Percentiles rank a stretch among this genome's conserved stretches.
phyloP scores from a whole-genome alignment of 108 stramenopile species.

The Skeletonema costatum region DNA sequence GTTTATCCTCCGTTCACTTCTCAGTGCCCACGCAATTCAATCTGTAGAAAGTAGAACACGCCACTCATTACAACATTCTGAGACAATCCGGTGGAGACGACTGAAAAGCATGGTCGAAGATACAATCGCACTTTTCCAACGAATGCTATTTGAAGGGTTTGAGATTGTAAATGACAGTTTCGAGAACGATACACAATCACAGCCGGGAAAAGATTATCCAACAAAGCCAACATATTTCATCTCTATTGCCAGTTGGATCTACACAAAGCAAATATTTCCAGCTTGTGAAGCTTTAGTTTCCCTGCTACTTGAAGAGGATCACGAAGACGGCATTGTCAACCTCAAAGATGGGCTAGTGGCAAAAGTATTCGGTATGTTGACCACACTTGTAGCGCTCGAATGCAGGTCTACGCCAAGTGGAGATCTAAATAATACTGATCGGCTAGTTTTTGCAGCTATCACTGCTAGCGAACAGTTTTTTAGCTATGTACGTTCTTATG shows the following conservation, averaged over 20 bases:
- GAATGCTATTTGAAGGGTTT: constrained; percentile 21
- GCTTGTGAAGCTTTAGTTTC: constrained; percentile 5
- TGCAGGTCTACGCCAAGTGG: no score
- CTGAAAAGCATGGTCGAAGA: constrained; percentile 44
- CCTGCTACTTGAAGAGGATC: background rate
- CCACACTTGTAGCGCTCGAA: constrained; percentile 13
- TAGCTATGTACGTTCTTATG: background rate
- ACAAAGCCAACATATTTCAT: constrained; percentile 4
- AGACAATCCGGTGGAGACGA: constrained; percentile 29
- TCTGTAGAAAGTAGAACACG: constrained; percentile 17
- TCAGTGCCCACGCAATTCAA: constrained; percentile 19
- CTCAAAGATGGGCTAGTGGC: background rate
- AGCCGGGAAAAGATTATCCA: background rate
- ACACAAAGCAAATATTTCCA: constrained; percentile 14
- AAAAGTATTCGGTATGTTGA: constrained; percentile 10
- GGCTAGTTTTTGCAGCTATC: background rate
- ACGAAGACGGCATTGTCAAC: background rate
- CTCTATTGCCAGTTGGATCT: constrained; percentile 16
- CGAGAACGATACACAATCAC: background rate
- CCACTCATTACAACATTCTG: background rate
- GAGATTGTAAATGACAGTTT: constrained; percentile 2
- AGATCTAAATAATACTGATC: background rate
- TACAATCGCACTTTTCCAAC: constrained; percentile 18
- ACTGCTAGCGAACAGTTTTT: background rate
- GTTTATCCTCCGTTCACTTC: constrained; percentile 30